Base-by-base conservation (phyloP, 2,329 filamentous ascomycete species). In the Aureobasidium sp. region DNA sequence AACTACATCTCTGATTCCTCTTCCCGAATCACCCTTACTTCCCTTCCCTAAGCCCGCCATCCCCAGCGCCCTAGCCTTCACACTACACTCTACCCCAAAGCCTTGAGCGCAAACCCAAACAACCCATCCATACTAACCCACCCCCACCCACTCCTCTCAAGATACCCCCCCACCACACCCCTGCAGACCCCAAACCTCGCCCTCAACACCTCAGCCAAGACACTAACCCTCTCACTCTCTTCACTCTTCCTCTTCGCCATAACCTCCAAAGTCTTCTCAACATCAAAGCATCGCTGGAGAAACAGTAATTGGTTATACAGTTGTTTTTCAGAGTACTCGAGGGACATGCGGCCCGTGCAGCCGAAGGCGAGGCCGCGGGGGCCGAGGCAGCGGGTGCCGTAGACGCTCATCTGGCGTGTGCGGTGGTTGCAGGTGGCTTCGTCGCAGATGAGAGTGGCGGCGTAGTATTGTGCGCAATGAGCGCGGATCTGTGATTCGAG, bases 291-390 rank as follows among this genome's bases (percentile, higher is more conserved):
- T 53, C 83, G 83, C 34, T 88, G 84, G 72, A 92, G 89, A 77
- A 96, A 99, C 61, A 97, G 78, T 44, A 99, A 80, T 76, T 99
- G 94, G 74, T 96, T 97, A 78, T 97, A 97, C 63, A 97, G 82
- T 70, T 88, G 87, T 76, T 94, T 93, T 77, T 97, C 94, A 0
- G 84, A 82, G 70, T 90, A 88, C 76, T 95, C 91, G 73, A 92
- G 97, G 25, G 84, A 79, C 92, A 99, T 97, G 55, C 85, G 85
- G 22, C 94, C 94, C 4, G 87, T 78, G 73, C 94, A 99, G 61
- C 91, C 92, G 62, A 87, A 84, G 0, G 89, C 93, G 3, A 94
- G 86, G 1, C 92, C 91, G 67, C 87, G 87, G 17, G 93, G 90
- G 0, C 94, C 94, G 6, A 97, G 80, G 73, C 94, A 99, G 55